A percentile compares a stretch with the other conserved stretches of the same genome.
Evolutionary conservation across 73 alveolate genomes (phyloP).

Genomic region (Breviolum minutum): DNA sequence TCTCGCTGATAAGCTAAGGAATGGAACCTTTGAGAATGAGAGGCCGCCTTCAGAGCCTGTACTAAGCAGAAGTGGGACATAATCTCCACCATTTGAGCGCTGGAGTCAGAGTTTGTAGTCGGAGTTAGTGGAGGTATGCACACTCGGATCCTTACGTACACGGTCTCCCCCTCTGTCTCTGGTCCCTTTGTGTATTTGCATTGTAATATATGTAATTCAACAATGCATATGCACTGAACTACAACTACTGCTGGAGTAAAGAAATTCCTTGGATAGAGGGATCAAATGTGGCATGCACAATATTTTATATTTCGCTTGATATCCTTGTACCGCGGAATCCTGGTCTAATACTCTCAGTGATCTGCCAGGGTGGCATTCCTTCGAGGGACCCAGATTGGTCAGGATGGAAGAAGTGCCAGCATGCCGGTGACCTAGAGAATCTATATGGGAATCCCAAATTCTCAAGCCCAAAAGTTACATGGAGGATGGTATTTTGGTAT

Average conservation of each 20-base stretch:
- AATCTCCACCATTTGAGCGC: too few relatives aligned
- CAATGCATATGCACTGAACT: too few relatives aligned
- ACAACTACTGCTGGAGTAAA: background rate
- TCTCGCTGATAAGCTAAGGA: constrained; percentile 1
- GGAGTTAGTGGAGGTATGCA: too few relatives aligned
- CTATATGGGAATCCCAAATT: background rate
- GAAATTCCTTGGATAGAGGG: too few relatives aligned
- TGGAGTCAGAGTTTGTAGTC: too few relatives aligned
- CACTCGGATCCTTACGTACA: too few relatives aligned
- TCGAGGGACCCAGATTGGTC: constrained; percentile 91
- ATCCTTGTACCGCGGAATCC: background rate
- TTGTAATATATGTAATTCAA: too few relatives aligned
- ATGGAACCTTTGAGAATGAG: constrained; percentile 87
- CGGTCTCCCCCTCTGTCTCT: too few relatives aligned
- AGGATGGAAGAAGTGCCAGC: constrained; percentile 93
- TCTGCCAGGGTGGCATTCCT: constrained; percentile 53
- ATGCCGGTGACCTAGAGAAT: background rate
- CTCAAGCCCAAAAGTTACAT: background rate
- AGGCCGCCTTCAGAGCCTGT: constrained; percentile 11
- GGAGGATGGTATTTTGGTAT: background rate
- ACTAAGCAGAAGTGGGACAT: too few relatives aligned
- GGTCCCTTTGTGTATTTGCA: too few relatives aligned
- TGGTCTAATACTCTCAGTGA: background rate
- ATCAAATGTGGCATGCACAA: too few relatives aligned
- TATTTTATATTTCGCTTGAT: background rate